Evolutionary conservation across 2,329 filamentous ascomycete genomes (phyloP).

Genomic region (Pseudogymnoascus verrucosus): DNA sequence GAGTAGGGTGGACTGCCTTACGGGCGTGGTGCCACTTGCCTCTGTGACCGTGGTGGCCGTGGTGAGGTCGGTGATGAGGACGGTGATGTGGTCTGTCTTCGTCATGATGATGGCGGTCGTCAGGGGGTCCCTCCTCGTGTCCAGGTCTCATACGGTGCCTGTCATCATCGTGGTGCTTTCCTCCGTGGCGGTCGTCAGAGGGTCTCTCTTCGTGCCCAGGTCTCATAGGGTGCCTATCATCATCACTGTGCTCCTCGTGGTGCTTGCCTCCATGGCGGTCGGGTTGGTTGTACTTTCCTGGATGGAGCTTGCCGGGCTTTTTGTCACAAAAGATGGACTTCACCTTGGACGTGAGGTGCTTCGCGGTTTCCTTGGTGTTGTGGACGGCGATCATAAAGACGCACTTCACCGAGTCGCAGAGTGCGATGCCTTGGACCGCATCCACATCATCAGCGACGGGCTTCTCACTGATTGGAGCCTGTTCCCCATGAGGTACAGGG

Average conservation of each 20-base stretch:
- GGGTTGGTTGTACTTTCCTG: neutral
- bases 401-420: neutral
- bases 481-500: neutral
- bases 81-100: neutral
- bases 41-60: neutral
- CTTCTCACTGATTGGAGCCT: neutral
- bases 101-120: neutral
- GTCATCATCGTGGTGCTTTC: neutral
- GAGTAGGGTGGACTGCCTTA: neutral
- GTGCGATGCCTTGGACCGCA: neutral
- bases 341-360: neutral
- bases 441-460: neutral
- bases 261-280: neutral
- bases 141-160: neutral
- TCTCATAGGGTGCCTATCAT: neutral
- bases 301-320: neutral
- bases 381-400: conserved; percentile 2
- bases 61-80: neutral
- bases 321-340: neutral
- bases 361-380: conserved; percentile 4
- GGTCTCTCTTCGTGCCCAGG: neutral
- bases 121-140: neutral
- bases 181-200: neutral
- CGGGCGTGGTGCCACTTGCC: neutral
- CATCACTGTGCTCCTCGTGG: neutral